These are phyloP conservation scores for Cryptosporidium ubiquitum DNA, from an alignment of 169 alveolate species.

Conservation along the genomic window DNA sequence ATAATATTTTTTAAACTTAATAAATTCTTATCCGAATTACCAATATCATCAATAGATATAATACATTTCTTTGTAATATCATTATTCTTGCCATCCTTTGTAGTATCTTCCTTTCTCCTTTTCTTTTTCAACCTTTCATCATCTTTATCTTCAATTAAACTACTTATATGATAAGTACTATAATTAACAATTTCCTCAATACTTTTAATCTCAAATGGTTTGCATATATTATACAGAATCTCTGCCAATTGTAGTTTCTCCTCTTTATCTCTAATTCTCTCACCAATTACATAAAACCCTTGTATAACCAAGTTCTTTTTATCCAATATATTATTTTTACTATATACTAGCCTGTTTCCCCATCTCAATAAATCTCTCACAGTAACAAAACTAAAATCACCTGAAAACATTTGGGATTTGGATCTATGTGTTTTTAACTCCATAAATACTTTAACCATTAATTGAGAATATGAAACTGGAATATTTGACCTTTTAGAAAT, in stretches of 20 bases:
- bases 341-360: slow-evolving; percentile 89
- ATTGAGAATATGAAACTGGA: slow-evolving; percentile 92
- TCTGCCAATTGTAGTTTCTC: slow-evolving; percentile 87
- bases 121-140: neutral
- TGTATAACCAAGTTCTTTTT: slow-evolving; percentile 87
- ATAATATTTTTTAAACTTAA: neutral
- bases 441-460: slow-evolving; percentile 92
- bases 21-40: neutral
- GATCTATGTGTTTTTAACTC: slow-evolving; percentile 90
- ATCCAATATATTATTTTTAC: slow-evolving; percentile 43
- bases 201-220: slow-evolving; percentile 25
- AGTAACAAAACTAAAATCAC: slow-evolving; percentile 92
- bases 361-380: slow-evolving; percentile 98
- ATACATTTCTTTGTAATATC: no score
- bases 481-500: slow-evolving; percentile 93
- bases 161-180: neutral
- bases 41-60: neutral
- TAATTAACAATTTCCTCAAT: slow-evolving; percentile 7
- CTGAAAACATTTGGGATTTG: slow-evolving; percentile 83
- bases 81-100: neutral
- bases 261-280: slow-evolving; percentile 89
- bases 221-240: slow-evolving; percentile 78
- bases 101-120: neutral
- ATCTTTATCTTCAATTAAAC: neutral
- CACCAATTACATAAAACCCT: slow-evolving; percentile 94